phyloP scores from a whole-genome alignment of 2,329 filamentous ascomycete species.

The Scopulariopsis brevicaulis region DNA sequence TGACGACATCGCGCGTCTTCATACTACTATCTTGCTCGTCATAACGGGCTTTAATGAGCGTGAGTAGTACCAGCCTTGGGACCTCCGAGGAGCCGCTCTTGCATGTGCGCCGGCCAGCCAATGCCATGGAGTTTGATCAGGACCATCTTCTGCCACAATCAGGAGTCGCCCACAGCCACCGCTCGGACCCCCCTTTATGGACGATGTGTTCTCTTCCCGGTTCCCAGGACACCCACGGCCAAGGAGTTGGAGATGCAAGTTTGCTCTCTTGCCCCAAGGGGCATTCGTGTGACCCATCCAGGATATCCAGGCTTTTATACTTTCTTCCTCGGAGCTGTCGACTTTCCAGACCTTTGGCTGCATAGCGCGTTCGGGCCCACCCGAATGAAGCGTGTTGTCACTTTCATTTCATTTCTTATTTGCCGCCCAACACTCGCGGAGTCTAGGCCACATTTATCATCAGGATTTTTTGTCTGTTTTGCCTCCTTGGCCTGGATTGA shows the following conservation, averaged over 20 bases:
- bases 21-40: not conserved
- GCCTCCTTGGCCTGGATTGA: not conserved
- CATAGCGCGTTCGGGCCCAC: not conserved
- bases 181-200: not conserved
- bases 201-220: not conserved
- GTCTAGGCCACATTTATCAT: not conserved
- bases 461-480: not conserved
- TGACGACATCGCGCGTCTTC: not conserved
- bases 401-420: not conserved
- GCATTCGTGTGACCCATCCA: not conserved
- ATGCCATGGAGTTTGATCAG: not conserved
- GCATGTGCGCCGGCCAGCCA: not conserved
- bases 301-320: not conserved
- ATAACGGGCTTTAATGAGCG: not conserved
- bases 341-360: not conserved
- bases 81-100: not conserved
- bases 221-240: not conserved
- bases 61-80: not conserved
- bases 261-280: conserved; percentile 1
- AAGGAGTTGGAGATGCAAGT: conserved; percentile 3
- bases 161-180: not conserved
- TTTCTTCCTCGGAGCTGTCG: not conserved
- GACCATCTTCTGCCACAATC: not conserved
- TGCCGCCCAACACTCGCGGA: not conserved
- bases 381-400: not conserved